These are phyloP conservation scores for Ceratocystis eucalypticola DNA, from an alignment of 2,329 filamentous ascomycete species.

Conservation along the genomic window DNA sequence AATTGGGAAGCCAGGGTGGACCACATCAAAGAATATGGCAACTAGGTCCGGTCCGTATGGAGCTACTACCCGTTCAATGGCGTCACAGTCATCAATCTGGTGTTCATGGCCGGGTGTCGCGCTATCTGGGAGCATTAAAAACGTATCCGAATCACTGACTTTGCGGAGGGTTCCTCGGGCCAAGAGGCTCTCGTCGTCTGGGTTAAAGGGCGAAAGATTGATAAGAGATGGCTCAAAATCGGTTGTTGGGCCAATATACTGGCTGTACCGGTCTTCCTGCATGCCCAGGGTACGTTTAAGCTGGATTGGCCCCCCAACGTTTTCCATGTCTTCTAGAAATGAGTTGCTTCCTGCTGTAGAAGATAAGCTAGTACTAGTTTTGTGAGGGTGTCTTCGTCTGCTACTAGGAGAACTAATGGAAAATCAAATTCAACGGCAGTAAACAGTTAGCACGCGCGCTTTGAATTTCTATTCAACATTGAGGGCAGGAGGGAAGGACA, in stretches of 20 bases:
- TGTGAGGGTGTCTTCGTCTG: conserved; percentile 34
- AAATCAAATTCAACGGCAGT: conserved; percentile 44
- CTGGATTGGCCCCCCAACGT: conserved; percentile 51
- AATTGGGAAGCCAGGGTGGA: conserved; percentile 72
- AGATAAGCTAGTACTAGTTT: conserved; percentile 46
- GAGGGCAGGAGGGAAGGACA: too few relatives aligned
- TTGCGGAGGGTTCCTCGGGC: conserved; percentile 56
- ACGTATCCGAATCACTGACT: conserved; percentile 65
- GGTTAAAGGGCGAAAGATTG: conserved; percentile 66
- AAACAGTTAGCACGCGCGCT: conserved; percentile 29
- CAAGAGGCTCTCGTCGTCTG: conserved; percentile 65
- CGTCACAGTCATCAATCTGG: conserved; percentile 52
- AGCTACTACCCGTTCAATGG: conserved; percentile 61
- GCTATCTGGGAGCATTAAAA: conserved; percentile 64
- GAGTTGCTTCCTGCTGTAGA: conserved; percentile 49
- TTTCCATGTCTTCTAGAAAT: conserved; percentile 56
- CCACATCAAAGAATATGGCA: conserved; percentile 66
- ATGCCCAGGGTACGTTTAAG: conserved; percentile 60
- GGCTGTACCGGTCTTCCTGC: conserved; percentile 64
- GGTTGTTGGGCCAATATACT: conserved; percentile 71
- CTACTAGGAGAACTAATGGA: conserved; percentile 37
- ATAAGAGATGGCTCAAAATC: conserved; percentile 76
- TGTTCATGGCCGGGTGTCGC: conserved; percentile 60
- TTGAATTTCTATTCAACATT: too few relatives aligned
- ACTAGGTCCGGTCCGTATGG: conserved; percentile 66